Base-by-base conservation (phyloP, 148 eudicot genomes). In the Arbutus unedo region DNA sequence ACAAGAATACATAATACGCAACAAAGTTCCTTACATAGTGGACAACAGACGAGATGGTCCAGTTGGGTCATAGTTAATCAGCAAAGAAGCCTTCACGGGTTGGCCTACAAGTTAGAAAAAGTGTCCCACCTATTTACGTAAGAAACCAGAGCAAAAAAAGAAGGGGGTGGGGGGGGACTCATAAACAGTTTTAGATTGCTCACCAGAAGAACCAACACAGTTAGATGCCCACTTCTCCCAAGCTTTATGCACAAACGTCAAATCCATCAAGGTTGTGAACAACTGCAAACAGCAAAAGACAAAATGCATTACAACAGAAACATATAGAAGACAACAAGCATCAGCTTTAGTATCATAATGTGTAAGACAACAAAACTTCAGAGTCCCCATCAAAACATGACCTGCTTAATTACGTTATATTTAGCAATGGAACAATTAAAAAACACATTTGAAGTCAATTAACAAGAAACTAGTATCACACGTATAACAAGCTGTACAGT, bases 41-140 rank as follows among this genome's bases (percentile, higher is more conserved):
- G 99, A 96, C 85, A 93, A 85, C 73, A 94, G 89, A 50, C 99
- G 96, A 74, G 99, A 94, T 7, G 99, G 99, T 82, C 96, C 99
- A 43, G 93, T 89, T 14, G 98, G 99, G 82, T 92, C 99, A 86
- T 91, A 92, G 84, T 92, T 95, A 54, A 94, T 86, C 80, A 97
- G 95, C 78, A 94, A 57, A 82, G 99, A 96, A 75, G 98, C 93
- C 88, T 92, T 93, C 79, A 94, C 66, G 0, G 92, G 93, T 55
- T 86, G 88, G 76, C 89, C 98, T 96, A 77, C 51, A 85, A 86
- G 73, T 81, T 53, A 62, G 23, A 64, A 66, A 81, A 74, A 78
- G 44, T 10, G 21, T 16, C 74, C 2, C 55, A 75, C 38, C 5
- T 51, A 47, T 48, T 14, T 62, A 25, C 38, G 64, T 45, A 59